Conservation (phyloP, 176 grass and related monocot species). For the Carex pumila region DNA sequence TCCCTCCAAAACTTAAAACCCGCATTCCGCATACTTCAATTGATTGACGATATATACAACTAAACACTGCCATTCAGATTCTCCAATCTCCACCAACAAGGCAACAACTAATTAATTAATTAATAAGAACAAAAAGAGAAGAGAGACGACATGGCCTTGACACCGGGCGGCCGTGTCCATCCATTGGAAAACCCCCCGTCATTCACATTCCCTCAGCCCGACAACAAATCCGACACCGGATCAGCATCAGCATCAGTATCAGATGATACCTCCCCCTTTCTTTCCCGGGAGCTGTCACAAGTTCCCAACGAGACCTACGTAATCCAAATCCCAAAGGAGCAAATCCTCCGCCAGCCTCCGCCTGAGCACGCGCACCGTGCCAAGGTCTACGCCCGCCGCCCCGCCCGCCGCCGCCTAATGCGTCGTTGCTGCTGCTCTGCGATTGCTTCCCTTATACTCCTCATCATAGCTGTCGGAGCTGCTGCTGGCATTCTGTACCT, state of each 20-base stretch:
- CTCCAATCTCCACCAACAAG: not conserved
- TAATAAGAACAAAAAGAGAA: not conserved
- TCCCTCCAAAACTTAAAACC: too few relatives aligned
- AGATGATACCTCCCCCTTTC: conserved; percentile 11
- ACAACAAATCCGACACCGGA: not conserved
- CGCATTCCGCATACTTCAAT: too few relatives aligned
- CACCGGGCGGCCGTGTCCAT: conserved; percentile 7
- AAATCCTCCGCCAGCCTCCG: conserved; percentile 58
- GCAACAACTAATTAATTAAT: not conserved
- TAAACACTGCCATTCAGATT: not conserved
- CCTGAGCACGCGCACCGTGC: conserved; percentile 43
- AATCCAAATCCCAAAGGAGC: conserved; percentile 72
- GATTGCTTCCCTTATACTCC: not conserved
- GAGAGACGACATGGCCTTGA: not conserved
- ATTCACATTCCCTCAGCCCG: not conserved
- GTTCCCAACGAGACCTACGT: conserved; percentile 45
- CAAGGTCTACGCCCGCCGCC: conserved; percentile 38
- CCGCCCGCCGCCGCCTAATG: conserved; percentile 24
- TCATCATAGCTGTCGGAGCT: conserved; percentile 15
- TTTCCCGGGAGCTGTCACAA: not conserved
- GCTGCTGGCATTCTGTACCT: conserved; percentile 39
- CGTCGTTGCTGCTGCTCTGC: conserved; percentile 28
- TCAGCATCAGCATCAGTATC: not conserved
- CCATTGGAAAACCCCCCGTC: conserved; percentile 10
- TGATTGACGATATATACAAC: too few relatives aligned